phyloP scores from a whole-genome alignment of 257 asterid species.

The Fraxinus cuspidata region DNA sequence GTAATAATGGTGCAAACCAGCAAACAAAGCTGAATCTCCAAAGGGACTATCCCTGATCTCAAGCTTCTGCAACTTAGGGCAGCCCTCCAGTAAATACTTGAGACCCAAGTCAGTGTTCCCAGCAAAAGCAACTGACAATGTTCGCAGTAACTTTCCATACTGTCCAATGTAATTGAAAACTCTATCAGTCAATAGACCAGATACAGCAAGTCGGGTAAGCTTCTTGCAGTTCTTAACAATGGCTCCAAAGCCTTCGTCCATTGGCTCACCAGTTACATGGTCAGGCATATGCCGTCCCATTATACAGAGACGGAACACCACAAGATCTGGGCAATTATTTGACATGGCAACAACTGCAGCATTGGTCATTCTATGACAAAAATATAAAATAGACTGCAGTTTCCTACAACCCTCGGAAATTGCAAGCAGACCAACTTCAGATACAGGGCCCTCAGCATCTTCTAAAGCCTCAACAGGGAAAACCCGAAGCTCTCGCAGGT shows the following conservation, averaged over 20 bases:
- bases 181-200: conserved; percentile 53
- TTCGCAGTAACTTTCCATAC: conserved; percentile 49
- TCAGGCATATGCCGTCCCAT: conserved; percentile 54
- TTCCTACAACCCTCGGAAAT: conserved; percentile 62
- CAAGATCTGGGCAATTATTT: conserved; percentile 49
- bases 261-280: conserved; percentile 44
- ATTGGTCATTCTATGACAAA: conserved; percentile 58
- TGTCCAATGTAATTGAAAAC: conserved; percentile 51
- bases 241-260: conserved; percentile 67
- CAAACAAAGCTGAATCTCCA: conserved; percentile 46
- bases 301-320: conserved; percentile 57
- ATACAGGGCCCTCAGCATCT: conserved; percentile 53
- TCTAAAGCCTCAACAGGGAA: conserved; percentile 47
- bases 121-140: conserved; percentile 57
- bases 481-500: conserved; percentile 56
- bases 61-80: conserved; percentile 51
- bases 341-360: conserved; percentile 59
- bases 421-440: conserved; percentile 52
- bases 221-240: conserved; percentile 63
- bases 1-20: conserved; percentile 54
- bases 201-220: conserved; percentile 52
- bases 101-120: conserved; percentile 52
- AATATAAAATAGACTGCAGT: conserved; percentile 49
- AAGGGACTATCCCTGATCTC: conserved; percentile 63
- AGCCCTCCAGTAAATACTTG: conserved; percentile 50